Percentiles rank a stretch among this genome's conserved stretches.
Conservation (phyloP, 441 rosid species). For the Jatropha multifida region DNA sequence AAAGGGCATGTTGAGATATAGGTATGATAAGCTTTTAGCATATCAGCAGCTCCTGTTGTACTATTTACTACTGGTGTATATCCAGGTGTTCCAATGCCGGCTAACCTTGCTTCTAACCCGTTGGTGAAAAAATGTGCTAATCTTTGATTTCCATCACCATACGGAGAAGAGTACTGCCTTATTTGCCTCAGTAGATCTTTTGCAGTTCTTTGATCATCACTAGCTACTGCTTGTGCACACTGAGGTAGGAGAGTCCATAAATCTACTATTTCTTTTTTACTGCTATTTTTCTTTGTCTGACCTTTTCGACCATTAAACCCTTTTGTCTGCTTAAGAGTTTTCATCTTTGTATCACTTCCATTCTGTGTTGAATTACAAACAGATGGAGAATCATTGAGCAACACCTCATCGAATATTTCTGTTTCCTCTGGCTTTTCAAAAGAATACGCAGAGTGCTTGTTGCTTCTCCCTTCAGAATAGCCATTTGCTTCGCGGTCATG, state of each 20-base stretch:
- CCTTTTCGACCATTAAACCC: slow-evolving; percentile 36
- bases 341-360: slow-evolving; percentile 11
- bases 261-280: slow-evolving; percentile 58
- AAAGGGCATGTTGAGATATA: slow-evolving; percentile 43
- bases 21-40: slow-evolving; percentile 58
- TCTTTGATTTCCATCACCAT: slow-evolving; percentile 74
- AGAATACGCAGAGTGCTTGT: slow-evolving; percentile 61
- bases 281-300: slow-evolving; percentile 31
- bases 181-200: slow-evolving; percentile 64
- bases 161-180: slow-evolving; percentile 57
- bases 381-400: slow-evolving; percentile 42
- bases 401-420: slow-evolving; percentile 56
- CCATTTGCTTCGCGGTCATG: slow-evolving; percentile 42
- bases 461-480: slow-evolving; percentile 42
- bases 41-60: slow-evolving; percentile 50
- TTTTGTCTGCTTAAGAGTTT: slow-evolving; percentile 26
- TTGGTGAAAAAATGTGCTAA: slow-evolving; percentile 70
- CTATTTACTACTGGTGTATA: slow-evolving; percentile 11
- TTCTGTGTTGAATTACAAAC: slow-evolving; percentile 20
- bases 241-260: slow-evolving; percentile 59
- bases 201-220: slow-evolving; percentile 63
- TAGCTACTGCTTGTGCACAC: slow-evolving; percentile 83
- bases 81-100: slow-evolving; percentile 55
- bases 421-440: slow-evolving; percentile 40
- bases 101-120: slow-evolving; percentile 75